A percentile compares a stretch with the other conserved stretches of the same genome.
Conservation (phyloP, 208 protist genomes). For the Wallacemonas sp. region DNA sequence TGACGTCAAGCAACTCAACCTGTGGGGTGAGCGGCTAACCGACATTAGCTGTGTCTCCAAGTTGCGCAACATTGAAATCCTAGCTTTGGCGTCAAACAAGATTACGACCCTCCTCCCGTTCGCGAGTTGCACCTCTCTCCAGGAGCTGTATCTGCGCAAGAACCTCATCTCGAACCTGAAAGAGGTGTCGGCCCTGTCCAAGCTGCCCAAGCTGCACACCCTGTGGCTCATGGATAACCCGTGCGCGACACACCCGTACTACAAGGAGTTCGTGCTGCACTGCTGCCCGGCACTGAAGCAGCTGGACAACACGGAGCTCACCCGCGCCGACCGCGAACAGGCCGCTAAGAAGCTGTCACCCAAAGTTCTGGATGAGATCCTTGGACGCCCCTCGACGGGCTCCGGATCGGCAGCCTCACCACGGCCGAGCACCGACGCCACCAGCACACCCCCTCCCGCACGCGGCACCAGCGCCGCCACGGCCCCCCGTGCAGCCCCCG, state of each 20-base stretch:
- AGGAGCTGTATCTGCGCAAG: constrained; percentile 94
- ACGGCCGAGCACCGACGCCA: neutral
- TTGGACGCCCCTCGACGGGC: constrained; percentile 18
- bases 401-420: neutral
- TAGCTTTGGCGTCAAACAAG: constrained; percentile 86
- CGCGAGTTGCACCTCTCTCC: constrained; percentile 55
- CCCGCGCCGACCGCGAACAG: constrained; percentile 56
- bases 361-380: constrained; percentile 61
- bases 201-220: constrained; percentile 71
- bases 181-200: constrained; percentile 75
- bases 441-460: neutral
- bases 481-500: neutral
- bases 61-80: constrained; percentile 81
- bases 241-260: constrained; percentile 77
- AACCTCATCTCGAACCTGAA: constrained; percentile 79
- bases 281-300: constrained; percentile 83
- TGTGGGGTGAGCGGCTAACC: constrained; percentile 86
- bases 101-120: constrained; percentile 75
- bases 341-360: constrained; percentile 54
- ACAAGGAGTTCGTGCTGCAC: constrained; percentile 85
- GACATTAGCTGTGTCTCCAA: constrained; percentile 78
- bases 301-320: constrained; percentile 87
- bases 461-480: neutral
- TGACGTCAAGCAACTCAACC: constrained; percentile 89
- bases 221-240: constrained; percentile 95